These are phyloP conservation scores for Carallia pectinifolia DNA, from an alignment of 345 rosid species.

Conservation along the genomic window DNA sequence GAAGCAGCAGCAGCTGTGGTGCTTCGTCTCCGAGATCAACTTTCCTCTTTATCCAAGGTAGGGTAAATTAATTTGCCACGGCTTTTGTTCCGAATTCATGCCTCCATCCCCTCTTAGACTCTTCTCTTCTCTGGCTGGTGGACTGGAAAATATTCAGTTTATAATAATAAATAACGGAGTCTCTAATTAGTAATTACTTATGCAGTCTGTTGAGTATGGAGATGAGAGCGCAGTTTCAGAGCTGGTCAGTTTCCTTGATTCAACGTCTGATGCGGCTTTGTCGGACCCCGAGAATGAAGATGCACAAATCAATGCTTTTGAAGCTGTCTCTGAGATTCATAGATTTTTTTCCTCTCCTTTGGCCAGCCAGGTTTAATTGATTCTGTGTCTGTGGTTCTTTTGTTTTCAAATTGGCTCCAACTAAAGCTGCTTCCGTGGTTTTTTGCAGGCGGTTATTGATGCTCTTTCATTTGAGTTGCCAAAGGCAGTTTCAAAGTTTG, in stretches of 20 bases:
- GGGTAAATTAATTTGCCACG: constrained; percentile 14
- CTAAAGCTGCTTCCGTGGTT: neutral
- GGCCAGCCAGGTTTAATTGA: constrained; percentile 48
- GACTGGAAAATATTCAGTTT: too few species aligned
- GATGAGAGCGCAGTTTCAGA: constrained; percentile 43
- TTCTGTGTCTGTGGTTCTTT: neutral
- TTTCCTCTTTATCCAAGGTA: constrained; percentile 47
- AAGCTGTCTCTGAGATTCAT: constrained; percentile 41
- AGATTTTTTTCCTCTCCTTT: constrained; percentile 44
- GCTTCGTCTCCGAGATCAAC: constrained; percentile 40
- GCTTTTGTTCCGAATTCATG: constrained; percentile 2
- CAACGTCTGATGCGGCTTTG: constrained; percentile 35
- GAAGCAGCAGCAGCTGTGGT: constrained; percentile 14
- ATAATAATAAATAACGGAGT: too few species aligned
- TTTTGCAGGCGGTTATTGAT: constrained; percentile 55
- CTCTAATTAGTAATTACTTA: neutral
- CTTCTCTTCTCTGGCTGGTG: too few species aligned
- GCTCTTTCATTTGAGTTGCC: constrained; percentile 74
- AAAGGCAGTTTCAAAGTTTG: constrained; percentile 59
- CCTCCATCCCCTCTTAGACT: too few species aligned
- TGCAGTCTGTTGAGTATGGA: constrained; percentile 46
- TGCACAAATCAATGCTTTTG: constrained; percentile 33
- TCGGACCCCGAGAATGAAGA: constrained; percentile 33
- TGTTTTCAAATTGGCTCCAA: too few species aligned
- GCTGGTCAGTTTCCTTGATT: constrained; percentile 50